These are phyloP conservation scores for Pholiota molesta DNA, from an alignment of 768 basidiomycete species.

Conservation along the genomic window DNA sequence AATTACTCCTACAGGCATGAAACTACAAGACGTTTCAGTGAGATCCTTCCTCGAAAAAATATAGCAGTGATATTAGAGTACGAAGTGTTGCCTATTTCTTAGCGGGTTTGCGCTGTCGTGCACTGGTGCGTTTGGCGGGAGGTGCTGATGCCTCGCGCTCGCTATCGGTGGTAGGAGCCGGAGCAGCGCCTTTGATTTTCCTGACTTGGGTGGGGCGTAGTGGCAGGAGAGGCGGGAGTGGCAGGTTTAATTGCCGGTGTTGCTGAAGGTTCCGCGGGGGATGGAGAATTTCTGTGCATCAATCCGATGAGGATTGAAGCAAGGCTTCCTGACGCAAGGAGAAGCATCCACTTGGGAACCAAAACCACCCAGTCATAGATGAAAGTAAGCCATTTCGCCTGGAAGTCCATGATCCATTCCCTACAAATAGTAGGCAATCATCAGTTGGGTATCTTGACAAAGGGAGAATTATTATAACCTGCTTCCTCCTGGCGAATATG, in stretches of 20 bases:
- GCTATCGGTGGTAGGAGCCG: constrained; percentile 18
- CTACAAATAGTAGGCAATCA: constrained; percentile 34
- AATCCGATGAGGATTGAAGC: constrained; percentile 71
- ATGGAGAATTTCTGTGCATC: constrained; percentile 46
- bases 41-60: background rate
- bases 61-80: background rate
- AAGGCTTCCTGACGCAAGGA: constrained; percentile 63
- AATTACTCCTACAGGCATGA: constrained; percentile 7
- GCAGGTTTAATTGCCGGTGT: constrained; percentile 12
- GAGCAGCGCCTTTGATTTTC: constrained; percentile 8
- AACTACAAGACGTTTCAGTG: background rate
- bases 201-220: constrained; percentile 4
- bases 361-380: constrained; percentile 53
- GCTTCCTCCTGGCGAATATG: constrained; percentile 76
- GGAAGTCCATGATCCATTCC: constrained; percentile 67
- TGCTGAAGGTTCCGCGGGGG: constrained; percentile 7
- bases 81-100: background rate
- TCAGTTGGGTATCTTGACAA: background rate
- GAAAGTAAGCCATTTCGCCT: constrained; percentile 51
- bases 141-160: constrained; percentile 22
- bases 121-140: constrained; percentile 26
- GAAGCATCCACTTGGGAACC: constrained; percentile 75
- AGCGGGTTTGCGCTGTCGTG: constrained; percentile 27
- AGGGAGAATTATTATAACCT: constrained; percentile 42
- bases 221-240: constrained; percentile 1